A percentile compares a stretch with the other conserved stretches of the same genome.
These are phyloP conservation scores for Mesembryanthemum crystallinum DNA, from an alignment of 148 eudicot genomes.

Conservation along the genomic window DNA sequence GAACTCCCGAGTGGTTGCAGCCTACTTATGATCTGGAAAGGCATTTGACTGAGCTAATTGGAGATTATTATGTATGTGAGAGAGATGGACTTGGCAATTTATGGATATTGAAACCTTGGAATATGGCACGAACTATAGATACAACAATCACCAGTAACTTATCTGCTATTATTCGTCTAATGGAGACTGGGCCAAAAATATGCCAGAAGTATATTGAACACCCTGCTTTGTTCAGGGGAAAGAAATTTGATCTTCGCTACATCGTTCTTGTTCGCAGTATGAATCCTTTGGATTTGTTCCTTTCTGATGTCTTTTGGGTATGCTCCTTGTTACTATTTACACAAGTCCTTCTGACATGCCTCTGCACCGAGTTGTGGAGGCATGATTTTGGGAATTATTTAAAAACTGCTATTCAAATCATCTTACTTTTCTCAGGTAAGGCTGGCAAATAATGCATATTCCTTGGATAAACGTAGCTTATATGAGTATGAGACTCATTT, in stretches of 20 bases:
- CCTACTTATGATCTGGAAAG: constrained; percentile 95
- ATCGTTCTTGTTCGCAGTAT: constrained; percentile 85
- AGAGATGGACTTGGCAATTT: constrained; percentile 67
- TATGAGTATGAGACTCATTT: constrained; percentile 95
- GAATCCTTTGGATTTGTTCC: constrained; percentile 81
- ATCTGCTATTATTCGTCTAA: constrained; percentile 87
- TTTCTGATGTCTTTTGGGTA: constrained; percentile 88
- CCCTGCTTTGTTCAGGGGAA: constrained; percentile 83
- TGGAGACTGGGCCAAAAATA: constrained; percentile 98
- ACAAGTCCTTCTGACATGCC: neutral
- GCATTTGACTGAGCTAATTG: constrained; percentile 74
- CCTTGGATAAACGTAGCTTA: constrained; percentile 71
- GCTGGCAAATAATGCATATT: constrained; percentile 79
- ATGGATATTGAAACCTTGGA: constrained; percentile 99
- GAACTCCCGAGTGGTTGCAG: constrained; percentile 79
- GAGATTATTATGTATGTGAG: constrained; percentile 70
- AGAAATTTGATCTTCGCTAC: constrained; percentile 91
- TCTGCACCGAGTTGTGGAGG: neutral
- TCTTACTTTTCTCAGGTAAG: constrained; percentile 58
- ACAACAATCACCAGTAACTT: constrained; percentile 77
- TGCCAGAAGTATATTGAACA: constrained; percentile 96
- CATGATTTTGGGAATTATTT: neutral
- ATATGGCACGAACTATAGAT: constrained; percentile 98
- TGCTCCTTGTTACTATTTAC: constrained; percentile 14
- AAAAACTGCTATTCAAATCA: neutral